A percentile compares a stretch with the other conserved stretches of the same genome.
phyloP scores from a whole-genome alignment of 2,329 filamentous ascomycete genomes.

The Fusarium dlaminii region DNA sequence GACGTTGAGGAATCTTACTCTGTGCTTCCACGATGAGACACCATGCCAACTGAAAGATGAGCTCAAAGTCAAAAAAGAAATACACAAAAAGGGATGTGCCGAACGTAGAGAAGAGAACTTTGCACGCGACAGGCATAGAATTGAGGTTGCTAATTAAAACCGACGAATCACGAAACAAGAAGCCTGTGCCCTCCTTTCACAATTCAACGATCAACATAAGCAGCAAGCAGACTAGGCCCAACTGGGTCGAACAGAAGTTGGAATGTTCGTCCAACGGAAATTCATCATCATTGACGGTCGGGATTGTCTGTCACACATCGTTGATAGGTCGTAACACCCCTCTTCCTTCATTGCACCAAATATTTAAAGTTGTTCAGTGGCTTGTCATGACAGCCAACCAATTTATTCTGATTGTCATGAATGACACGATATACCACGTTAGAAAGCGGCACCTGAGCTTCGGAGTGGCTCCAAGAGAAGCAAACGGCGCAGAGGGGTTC shows the following conservation, averaged over 20 bases:
- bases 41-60: background rate
- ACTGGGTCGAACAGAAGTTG: conserved; percentile 6
- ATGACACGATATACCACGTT: conserved; percentile 20
- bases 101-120: background rate
- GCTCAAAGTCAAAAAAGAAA: background rate
- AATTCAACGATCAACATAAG: conserved; percentile 18
- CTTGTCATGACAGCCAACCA: conserved; percentile 25
- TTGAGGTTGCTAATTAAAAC: conserved; percentile 12
- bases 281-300: conserved; percentile 4
- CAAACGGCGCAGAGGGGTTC: conserved; percentile 8
- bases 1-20: background rate
- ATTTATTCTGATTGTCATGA: background rate
- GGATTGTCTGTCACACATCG: background rate
- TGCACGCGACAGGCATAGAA: conserved; percentile 16
- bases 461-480: conserved; percentile 16
- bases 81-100: background rate
- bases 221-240: conserved; percentile 19
- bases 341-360: background rate
- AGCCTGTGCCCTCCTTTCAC: background rate
- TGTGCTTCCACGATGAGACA: too few relatives aligned
- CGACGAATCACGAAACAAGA: conserved; percentile 18
- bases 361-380: conserved; percentile 35
- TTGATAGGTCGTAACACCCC: background rate
- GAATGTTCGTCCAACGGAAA: conserved; percentile 12
- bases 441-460: conserved; percentile 11